These are phyloP conservation scores for Keithomyces neogunnii DNA, from an alignment of 2,329 filamentous ascomycete genomes.

Conservation along the genomic window DNA sequence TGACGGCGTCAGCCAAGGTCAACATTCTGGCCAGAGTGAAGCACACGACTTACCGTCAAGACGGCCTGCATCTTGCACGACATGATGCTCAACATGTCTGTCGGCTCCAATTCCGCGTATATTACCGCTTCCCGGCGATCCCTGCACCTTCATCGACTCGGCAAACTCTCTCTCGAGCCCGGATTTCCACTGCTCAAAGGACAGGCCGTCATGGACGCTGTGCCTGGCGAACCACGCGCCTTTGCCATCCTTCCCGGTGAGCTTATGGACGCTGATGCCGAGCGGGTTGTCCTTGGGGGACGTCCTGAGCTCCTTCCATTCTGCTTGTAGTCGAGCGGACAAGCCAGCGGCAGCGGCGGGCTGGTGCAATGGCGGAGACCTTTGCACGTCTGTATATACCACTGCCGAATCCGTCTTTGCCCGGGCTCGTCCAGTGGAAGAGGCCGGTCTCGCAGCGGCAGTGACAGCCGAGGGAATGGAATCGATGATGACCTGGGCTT, in stretches of 20 bases:
- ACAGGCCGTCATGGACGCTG: conserved; percentile 71
- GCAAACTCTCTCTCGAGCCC: conserved; percentile 73
- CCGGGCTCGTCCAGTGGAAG: conserved; percentile 36
- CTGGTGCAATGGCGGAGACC: conserved; percentile 29
- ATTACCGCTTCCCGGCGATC: conserved; percentile 61
- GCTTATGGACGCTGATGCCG: conserved; percentile 71
- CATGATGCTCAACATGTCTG: conserved; percentile 56
- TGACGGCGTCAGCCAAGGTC: background rate
- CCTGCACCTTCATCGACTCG: conserved; percentile 64
- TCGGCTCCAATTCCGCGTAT: conserved; percentile 84
- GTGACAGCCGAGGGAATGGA: conserved; percentile 53
- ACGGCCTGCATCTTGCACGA: conserved; percentile 49
- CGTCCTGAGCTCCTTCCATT: conserved; percentile 82
- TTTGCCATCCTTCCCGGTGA: conserved; percentile 68
- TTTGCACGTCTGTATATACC: conserved; percentile 40
- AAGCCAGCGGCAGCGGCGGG: conserved; percentile 32
- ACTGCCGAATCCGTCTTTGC: conserved; percentile 47
- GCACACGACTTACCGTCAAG: conserved; percentile 43
- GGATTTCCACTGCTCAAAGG: conserved; percentile 69
- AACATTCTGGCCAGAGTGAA: background rate
- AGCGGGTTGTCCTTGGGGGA: conserved; percentile 65
- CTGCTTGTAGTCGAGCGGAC: conserved; percentile 53
- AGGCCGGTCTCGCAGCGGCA: conserved; percentile 31
- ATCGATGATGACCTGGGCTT: conserved; percentile 64
- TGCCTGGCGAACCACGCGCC: conserved; percentile 85